Conservation (phyloP, 2,329 filamentous ascomycete genomes). For the Fusarium virguliforme region DNA sequence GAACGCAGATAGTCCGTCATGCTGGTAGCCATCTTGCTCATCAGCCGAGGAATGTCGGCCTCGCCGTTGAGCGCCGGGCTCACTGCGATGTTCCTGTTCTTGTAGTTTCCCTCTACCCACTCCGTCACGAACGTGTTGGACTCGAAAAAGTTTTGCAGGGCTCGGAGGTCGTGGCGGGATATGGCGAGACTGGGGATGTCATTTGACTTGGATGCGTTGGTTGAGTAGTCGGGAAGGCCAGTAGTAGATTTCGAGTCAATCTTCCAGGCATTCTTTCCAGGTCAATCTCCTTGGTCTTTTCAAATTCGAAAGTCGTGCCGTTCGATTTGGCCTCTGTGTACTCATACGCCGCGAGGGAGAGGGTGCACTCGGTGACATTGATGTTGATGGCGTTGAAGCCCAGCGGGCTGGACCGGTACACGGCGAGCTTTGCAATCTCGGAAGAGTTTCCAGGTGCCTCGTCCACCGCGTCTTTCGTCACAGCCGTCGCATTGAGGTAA, state of each 20-base stretch:
- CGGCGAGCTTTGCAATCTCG: constrained; percentile 13
- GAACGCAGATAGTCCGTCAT: constrained; percentile 37
- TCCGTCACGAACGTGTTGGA: constrained; percentile 19
- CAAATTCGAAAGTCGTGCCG: constrained; percentile 27
- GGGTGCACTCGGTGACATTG: constrained; percentile 32
- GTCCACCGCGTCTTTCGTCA: not conserved
- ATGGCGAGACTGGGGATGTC: constrained; percentile 14
- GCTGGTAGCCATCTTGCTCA: constrained; percentile 27
- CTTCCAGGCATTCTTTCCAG: not conserved
- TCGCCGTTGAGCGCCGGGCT: constrained; percentile 27
- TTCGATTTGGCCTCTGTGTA: constrained; percentile 21
- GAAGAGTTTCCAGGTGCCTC: not conserved
- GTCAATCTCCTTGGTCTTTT: not conserved
- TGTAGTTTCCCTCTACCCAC: constrained; percentile 23
- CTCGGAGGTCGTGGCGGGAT: constrained; percentile 10
- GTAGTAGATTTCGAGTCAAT: too few relatives aligned
- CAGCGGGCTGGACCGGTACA: constrained; percentile 24
- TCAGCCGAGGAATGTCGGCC: constrained; percentile 19
- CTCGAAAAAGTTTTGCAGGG: constrained; percentile 22
- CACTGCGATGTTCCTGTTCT: constrained; percentile 22
- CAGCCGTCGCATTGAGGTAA: constrained; percentile 10
- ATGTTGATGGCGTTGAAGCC: constrained; percentile 19
- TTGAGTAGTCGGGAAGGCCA: not conserved
- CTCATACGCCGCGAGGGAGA: constrained; percentile 20
- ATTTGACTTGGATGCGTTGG: constrained; percentile 8